A percentile compares a stretch with the other conserved stretches of the same genome.
Conservation (phyloP, 768 basidiomycete species). For the Kwoniella dejecticola region DNA sequence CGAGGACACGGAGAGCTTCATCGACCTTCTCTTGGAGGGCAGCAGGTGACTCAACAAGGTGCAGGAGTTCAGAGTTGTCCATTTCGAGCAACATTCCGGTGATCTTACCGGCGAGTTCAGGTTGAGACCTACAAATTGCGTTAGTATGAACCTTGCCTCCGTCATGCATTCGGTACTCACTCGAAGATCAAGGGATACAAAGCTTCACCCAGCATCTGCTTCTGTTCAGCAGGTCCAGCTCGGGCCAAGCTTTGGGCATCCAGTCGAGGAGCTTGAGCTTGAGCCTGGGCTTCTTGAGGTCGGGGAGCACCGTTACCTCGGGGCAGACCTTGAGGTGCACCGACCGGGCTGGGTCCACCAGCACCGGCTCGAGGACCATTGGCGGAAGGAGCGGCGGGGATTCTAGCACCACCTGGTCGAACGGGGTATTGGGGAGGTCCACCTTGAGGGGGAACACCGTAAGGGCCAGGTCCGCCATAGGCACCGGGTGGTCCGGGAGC, state of each 20-base stretch:
- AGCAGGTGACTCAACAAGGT: slow-evolving; percentile 78
- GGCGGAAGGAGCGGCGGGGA: slow-evolving; percentile 62
- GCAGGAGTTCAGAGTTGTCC: slow-evolving; percentile 90
- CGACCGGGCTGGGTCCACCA: slow-evolving; percentile 56
- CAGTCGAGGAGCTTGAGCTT: slow-evolving; percentile 57
- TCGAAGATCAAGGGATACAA: slow-evolving; percentile 85
- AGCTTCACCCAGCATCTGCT: slow-evolving; percentile 97
- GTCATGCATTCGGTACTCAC: slow-evolving; percentile 60
- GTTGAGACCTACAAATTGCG: slow-evolving; percentile 65
- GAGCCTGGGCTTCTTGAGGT: slow-evolving; percentile 53
- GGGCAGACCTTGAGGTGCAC: slow-evolving; percentile 58
- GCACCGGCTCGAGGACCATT: slow-evolving; percentile 59
- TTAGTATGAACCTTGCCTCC: background rate
- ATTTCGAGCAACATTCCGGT: slow-evolving; percentile 99
- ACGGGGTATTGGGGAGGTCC: slow-evolving; percentile 45
- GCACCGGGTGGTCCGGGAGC: slow-evolving; percentile 71
- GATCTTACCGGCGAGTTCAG: slow-evolving; percentile 96
- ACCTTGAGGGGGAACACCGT: slow-evolving; percentile 26
- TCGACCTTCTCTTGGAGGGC: slow-evolving; percentile 86
- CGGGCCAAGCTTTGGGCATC: slow-evolving; percentile 66
- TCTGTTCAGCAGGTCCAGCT: slow-evolving; percentile 79
- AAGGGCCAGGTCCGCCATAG: slow-evolving; percentile 51
- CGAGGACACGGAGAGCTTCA: slow-evolving; percentile 85
- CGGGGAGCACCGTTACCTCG: slow-evolving; percentile 46
- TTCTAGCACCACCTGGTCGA: slow-evolving; percentile 46